Evolutionary conservation across 2,329 filamentous ascomycete genomes (phyloP).

Genomic region (Beauveria australis): DNA sequence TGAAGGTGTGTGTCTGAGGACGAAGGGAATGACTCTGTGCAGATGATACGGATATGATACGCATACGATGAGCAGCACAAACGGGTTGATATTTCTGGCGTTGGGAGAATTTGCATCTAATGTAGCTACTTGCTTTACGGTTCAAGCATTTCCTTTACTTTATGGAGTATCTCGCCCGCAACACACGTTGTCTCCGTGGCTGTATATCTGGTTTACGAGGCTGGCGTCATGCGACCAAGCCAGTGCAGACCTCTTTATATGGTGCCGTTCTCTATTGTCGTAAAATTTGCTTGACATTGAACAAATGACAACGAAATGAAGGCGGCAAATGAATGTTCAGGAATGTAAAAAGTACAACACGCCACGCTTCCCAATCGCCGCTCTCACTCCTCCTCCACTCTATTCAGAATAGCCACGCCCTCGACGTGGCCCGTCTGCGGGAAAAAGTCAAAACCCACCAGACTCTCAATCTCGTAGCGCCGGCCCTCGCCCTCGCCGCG

Average conservation of each 20-base stretch:
- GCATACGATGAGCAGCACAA: neutral
- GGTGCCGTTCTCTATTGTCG: no score
- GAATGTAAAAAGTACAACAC: neutral
- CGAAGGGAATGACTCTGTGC: neutral
- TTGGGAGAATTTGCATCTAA: neutral
- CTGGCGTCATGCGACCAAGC: neutral
- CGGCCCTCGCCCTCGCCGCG: slow-evolving; percentile 47
- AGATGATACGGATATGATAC: neutral
- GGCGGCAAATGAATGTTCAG: neutral
- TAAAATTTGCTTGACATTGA: no score
- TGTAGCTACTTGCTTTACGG: neutral
- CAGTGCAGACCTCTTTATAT: neutral
- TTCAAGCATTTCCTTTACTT: neutral
- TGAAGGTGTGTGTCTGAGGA: neutral
- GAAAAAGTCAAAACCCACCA: slow-evolving; percentile 95
- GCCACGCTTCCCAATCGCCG: neutral
- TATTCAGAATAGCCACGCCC: slow-evolving; percentile 56
- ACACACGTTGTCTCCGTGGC: neutral
- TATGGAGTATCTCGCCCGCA: neutral
- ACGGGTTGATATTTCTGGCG: neutral
- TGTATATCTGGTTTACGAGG: neutral
- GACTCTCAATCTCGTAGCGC: slow-evolving; percentile 78
- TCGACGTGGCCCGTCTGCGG: slow-evolving; percentile 73
- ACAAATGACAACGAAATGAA: neutral
- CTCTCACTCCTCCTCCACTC: slow-evolving; percentile 37